Conservation (phyloP, 768 basidiomycete genomes). For the Podaxis sp. region DNA sequence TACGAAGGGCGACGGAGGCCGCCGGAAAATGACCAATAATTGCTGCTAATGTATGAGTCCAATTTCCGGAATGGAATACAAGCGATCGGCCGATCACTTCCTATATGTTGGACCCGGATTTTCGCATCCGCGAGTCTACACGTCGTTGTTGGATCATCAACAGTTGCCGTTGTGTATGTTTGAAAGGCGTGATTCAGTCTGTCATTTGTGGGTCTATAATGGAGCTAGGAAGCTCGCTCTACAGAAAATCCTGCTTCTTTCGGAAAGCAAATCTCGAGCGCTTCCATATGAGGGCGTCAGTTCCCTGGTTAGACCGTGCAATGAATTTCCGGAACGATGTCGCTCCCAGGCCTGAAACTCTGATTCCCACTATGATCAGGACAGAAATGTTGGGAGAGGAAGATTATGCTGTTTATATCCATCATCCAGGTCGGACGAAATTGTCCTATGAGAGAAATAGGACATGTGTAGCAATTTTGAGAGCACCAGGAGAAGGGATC, state of each 20-base stretch:
- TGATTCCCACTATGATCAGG: neutral
- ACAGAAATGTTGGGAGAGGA: neutral
- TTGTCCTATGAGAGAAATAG: slow-evolving; percentile 6
- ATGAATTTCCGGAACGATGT: neutral
- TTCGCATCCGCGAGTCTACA: neutral
- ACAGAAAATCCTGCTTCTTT: slow-evolving; percentile 9
- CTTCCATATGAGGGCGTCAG: slow-evolving; percentile 1
- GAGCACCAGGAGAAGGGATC: neutral
- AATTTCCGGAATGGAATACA: neutral
- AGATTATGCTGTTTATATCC: neutral
- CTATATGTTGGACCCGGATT: neutral
- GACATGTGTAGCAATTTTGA: slow-evolving; percentile 4
- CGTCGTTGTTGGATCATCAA: neutral
- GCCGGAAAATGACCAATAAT: neutral
- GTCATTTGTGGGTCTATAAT: neutral
- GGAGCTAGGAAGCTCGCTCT: neutral
- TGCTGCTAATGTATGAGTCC: neutral
- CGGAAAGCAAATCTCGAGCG: slow-evolving; percentile 6
- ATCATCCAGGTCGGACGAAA: slow-evolving; percentile 8
- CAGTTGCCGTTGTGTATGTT: slow-evolving; percentile 1
- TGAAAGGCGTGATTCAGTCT: slow-evolving; percentile 3
- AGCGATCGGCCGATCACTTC: slow-evolving; percentile 15
- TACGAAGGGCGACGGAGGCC: neutral
- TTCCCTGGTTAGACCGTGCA: neutral
- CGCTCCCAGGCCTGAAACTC: neutral